Base-by-base conservation (phyloP, 2,329 filamentous ascomycete species). In the Colletotrichum paranaense region DNA sequence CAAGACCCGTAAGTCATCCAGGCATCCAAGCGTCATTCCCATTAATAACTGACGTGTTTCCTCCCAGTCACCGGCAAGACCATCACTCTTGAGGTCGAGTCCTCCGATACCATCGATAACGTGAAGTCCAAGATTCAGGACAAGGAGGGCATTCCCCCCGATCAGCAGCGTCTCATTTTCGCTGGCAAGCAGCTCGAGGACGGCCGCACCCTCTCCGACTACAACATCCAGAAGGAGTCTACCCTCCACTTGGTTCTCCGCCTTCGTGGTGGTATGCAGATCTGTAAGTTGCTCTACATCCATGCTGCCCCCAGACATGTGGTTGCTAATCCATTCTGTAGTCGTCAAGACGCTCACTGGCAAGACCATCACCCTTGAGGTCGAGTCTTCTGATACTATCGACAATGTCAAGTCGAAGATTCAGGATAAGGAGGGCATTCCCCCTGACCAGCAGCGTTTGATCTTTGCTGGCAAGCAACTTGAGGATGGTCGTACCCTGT, bases 391-490 rank as follows among this genome's bases (percentile, higher is more conserved):
- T 1, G 95, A 97, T 79, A 97, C 95, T 53, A 97, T 97, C 84
- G 95, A 98, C 88, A 98, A 98, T 75, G 95, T 98, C 52, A 98
- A 98, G 91, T 92, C 90, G 63, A 98, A 98, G 90, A 98, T 98
- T 56, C 95, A 98, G 85, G 95, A 98, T 81, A 98, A 98, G 91
- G 95, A 98, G 85, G 95, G 95, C 30, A 98, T 98, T 69, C 96
- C 95, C 59, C 95, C 95, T 12, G 95, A 98, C 81, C 95, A 98
- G 86, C 95, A 98, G 88, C 96, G 95, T 78, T 85, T 98, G 77
- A 98, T 98, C 83, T 98, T 98, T 78, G 95, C 95, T 57, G 96
- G 95, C 70, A 98, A 98, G 90, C 95, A 98, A 83, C 91, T 98
- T 4, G 96, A 98, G 84, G 96, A 98, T 78, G 95, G 96, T 75